Base-by-base conservation (phyloP, 495 filamentous ascomycete genomes). In the Lineolata rhizophorae region DNA sequence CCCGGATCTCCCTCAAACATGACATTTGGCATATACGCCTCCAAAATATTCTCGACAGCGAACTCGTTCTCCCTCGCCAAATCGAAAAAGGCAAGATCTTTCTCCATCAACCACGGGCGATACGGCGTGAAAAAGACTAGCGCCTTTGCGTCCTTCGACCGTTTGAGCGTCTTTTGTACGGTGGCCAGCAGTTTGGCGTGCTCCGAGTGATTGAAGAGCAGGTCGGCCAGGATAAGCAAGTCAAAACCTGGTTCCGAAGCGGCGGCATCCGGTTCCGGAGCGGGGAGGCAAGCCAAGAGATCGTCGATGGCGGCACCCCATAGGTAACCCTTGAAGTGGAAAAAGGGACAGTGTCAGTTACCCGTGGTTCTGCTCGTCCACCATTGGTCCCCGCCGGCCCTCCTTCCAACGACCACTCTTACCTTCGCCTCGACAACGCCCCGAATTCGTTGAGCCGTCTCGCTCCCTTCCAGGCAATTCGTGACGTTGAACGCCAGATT, bases 41-140 rank as follows among this genome's bases (percentile, higher is more conserved):
- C 78, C 30, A 83, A 55, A 18, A 90, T 58, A 58, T 83, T 78
- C 34, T 65, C 67, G 9, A 90, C 81, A 3, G 38, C 46, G 36
- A 91, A 77, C 0, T 81, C 82, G 26, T 46, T 54, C 34, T 65
- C 58, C 36, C 65, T 55, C 2, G 71, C 75, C 28, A 78, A 42
- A 16, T 80, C 72, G 45, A 95, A 92, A 55, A 95, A 93, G 4
- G 58, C 63, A 46, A 93, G 57, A 41, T 91, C 87, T 51, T 76
- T 72, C 33, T 77, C 64, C 38, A 76, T 56, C 41, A 93, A 53
- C 84, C 83, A 93, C 1, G 85, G 83, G 38, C 87, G 60, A 55
- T 95, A 90, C 1, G 78, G 80, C 0, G 82, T 90, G 51, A 95
- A 95, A 43, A 92, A 87, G 10, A 93, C 84, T 41, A 81, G 54